Evolutionary conservation across 2,329 filamentous ascomycete genomes (phyloP).

Genomic region (Hypoxylon sp.): DNA sequence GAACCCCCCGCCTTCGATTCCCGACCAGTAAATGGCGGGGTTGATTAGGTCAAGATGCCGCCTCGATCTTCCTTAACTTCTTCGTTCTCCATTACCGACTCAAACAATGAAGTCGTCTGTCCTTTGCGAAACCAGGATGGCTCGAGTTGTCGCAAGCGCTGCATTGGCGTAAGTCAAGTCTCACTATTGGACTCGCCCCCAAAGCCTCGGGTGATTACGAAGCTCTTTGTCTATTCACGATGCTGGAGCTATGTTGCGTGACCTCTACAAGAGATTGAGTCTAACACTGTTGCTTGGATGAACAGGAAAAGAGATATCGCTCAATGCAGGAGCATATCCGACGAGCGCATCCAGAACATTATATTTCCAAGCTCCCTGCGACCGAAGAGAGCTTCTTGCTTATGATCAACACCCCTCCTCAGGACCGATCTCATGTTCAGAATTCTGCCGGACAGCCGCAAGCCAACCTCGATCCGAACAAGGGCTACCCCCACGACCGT

Average conservation of each 20-base stretch:
- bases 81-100: conserved; percentile 92
- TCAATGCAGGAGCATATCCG: conserved; percentile 99
- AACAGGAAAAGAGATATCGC: conserved; percentile 92
- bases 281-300: conserved; percentile 49
- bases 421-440: conserved; percentile 72
- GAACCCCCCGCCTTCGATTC: conserved; percentile 57
- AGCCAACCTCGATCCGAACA: conserved; percentile 48
- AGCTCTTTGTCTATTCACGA: conserved; percentile 23
- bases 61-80: conserved; percentile 88
- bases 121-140: conserved; percentile 96
- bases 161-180: conserved; percentile 87
- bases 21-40: conserved; percentile 67
- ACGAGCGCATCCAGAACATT: conserved; percentile 95
- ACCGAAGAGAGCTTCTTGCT: conserved; percentile 97
- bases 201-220: conserved; percentile 23
- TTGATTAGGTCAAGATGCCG: conserved; percentile 78
- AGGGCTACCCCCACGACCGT: conserved; percentile 73
- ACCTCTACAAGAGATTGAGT: conserved; percentile 22
- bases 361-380: conserved; percentile 96
- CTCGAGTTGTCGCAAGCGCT: conserved; percentile 96
- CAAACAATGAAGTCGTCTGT: conserved; percentile 96
- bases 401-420: conserved; percentile 93
- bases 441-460: conserved; percentile 54
- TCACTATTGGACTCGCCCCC: conserved; percentile 34
- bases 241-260: conserved; percentile 11